These are phyloP conservation scores for Phytophthora fragariae DNA, from an alignment of 352 stramenopile genomes.

Conservation along the genomic window DNA sequence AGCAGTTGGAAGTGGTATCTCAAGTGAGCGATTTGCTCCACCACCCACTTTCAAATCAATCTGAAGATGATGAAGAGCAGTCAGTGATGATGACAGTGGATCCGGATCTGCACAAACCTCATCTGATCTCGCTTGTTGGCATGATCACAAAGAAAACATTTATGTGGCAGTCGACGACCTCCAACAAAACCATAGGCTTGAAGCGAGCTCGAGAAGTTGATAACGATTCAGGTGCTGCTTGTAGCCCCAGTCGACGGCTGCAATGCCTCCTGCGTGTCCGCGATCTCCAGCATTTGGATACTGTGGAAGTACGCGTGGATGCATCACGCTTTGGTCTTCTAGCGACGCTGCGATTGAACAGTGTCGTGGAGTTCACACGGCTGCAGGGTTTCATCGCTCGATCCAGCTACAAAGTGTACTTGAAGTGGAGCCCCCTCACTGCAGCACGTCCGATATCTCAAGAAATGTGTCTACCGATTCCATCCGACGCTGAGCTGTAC, in stretches of 20 bases:
- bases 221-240: neutral
- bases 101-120: slow-evolving; percentile 42
- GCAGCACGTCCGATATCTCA: slow-evolving; percentile 19
- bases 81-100: slow-evolving; percentile 12
- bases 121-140: slow-evolving; percentile 45
- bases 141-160: slow-evolving; percentile 45
- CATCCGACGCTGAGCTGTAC: slow-evolving; percentile 46
- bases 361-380: slow-evolving; percentile 60
- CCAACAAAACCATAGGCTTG: slow-evolving; percentile 11
- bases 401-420: slow-evolving; percentile 66
- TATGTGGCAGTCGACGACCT: slow-evolving; percentile 30
- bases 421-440: slow-evolving; percentile 62
- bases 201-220: slow-evolving; percentile 12
- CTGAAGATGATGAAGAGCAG: slow-evolving; percentile 13
- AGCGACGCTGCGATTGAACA: slow-evolving; percentile 36
- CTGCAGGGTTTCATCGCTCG: slow-evolving; percentile 66
- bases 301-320: slow-evolving; percentile 60
- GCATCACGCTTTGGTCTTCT: slow-evolving; percentile 49
- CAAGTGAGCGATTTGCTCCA: slow-evolving; percentile 36
- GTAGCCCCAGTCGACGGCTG: slow-evolving; percentile 22
- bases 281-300: slow-evolving; percentile 51
- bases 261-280: slow-evolving; percentile 48
- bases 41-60: slow-evolving; percentile 24
- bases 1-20: slow-evolving; percentile 28
- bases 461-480: neutral